Percentiles rank a stretch among this genome's conserved stretches.
Evolutionary conservation across 139 green algal species (phyloP).

Genomic region (Edaphochlamys debaryana): DNA sequence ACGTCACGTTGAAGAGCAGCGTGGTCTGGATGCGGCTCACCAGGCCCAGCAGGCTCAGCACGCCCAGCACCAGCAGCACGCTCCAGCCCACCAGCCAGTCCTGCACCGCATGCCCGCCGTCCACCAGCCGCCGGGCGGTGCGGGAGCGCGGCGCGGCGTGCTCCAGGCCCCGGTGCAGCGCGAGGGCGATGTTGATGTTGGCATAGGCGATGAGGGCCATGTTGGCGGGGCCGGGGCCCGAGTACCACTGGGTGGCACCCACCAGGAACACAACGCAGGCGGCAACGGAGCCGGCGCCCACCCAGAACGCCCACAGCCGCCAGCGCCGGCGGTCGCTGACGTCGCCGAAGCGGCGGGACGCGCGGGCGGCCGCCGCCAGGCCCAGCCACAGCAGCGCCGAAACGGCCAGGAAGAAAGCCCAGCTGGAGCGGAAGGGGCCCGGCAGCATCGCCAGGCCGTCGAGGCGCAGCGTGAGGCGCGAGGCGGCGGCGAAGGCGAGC

Average conservation of each 20-base stretch:
- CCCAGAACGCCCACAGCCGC: conserved; percentile 46
- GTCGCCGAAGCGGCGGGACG: not conserved
- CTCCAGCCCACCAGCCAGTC: conserved; percentile 11
- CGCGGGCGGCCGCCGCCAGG: not conserved
- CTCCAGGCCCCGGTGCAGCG: conserved; percentile 11
- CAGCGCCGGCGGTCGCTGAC: conserved; percentile 6
- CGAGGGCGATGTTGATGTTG: conserved; percentile 47
- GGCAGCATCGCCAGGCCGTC: conserved; percentile 19
- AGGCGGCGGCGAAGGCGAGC: conserved; percentile 47
- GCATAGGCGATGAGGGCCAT: conserved; percentile 52
- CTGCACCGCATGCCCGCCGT: conserved; percentile 18
- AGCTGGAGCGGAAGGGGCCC: not conserved
- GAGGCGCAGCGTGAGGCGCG: conserved; percentile 35
- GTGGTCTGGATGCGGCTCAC: conserved; percentile 37
- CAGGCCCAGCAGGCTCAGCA: conserved; percentile 39
- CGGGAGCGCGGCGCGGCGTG: conserved; percentile 10
- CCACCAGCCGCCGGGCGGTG: conserved; percentile 31
- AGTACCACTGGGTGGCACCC: conserved; percentile 20
- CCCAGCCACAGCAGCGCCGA: conserved; percentile 31
- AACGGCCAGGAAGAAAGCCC: conserved; percentile 12
- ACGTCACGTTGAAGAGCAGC: conserved; percentile 47
- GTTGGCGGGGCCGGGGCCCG: conserved; percentile 41
- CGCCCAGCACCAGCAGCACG: conserved; percentile 38
- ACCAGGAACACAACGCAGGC: conserved; percentile 30
- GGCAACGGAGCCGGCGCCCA: not conserved